A percentile compares a stretch with the other conserved stretches of the same genome.
Evolutionary conservation across 345 rosid genomes (phyloP).

Genomic region (Eucalyptus marginata): DNA sequence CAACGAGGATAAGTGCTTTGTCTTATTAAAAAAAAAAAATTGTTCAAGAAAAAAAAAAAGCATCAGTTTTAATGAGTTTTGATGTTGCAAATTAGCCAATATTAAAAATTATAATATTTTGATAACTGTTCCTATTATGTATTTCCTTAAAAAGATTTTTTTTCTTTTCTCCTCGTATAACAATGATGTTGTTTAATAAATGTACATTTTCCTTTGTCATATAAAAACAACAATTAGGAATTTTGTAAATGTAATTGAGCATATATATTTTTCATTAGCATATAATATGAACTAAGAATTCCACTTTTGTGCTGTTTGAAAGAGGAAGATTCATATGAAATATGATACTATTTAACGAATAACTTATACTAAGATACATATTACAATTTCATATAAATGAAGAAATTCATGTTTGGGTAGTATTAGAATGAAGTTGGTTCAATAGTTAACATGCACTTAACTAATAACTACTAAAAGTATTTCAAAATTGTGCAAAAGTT

Average conservation of each 20-base stretch:
- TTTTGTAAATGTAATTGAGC: not conserved
- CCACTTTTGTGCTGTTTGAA: not conserved
- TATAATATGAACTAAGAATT: not conserved
- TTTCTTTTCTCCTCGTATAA: not conserved
- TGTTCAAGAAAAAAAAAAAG: not conserved
- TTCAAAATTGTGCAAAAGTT: not conserved
- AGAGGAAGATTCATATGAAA: not conserved
- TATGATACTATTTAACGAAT: not conserved
- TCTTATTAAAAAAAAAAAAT: not conserved
- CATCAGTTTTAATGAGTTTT: not conserved
- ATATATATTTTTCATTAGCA: not conserved
- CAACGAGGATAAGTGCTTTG: not conserved
- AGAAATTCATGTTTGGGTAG: not conserved
- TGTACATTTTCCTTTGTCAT: not conserved
- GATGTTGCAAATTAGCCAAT: not conserved
- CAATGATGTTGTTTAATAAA: not conserved
- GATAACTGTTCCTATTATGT: not conserved
- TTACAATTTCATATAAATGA: not conserved
- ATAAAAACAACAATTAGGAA: not conserved
- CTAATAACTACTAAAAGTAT: not conserved
- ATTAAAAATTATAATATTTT: not conserved
- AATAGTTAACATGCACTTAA: not conserved
- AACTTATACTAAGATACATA: not conserved
- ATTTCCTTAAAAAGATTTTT: not conserved
- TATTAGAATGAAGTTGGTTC: not conserved